These are phyloP conservation scores for Sclerotinia trifoliorum DNA, from an alignment of 2,329 filamentous ascomycete genomes.

Conservation along the genomic window DNA sequence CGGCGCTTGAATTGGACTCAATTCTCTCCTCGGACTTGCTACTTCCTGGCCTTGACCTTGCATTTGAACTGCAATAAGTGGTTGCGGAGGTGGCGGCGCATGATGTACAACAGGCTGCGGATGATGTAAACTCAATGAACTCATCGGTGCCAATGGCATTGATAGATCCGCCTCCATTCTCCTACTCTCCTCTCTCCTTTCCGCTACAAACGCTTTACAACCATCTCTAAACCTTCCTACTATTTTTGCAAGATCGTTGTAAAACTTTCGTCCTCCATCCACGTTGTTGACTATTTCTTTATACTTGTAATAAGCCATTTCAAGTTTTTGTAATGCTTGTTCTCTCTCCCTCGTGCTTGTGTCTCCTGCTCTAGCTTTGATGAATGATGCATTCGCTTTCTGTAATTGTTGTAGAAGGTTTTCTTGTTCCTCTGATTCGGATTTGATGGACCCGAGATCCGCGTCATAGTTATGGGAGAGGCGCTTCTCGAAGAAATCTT, in stretches of 20 bases:
- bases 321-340: constrained; percentile 79
- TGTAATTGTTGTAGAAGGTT: constrained; percentile 66
- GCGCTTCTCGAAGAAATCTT: constrained; percentile 81
- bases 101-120: constrained; percentile 31
- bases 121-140: constrained; percentile 29
- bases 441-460: constrained; percentile 68
- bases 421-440: constrained; percentile 75
- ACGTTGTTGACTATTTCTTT: constrained; percentile 93
- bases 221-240: constrained; percentile 83
- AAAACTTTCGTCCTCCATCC: constrained; percentile 90
- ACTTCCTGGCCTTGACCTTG: not conserved
- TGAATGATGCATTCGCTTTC: constrained; percentile 76
- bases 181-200: constrained; percentile 76
- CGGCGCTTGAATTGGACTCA: constrained; percentile 16
- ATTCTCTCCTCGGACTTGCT: not conserved
- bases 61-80: constrained; percentile 29
- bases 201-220: constrained; percentile 72
- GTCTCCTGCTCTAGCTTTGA: constrained; percentile 60
- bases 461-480: constrained; percentile 73
- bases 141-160: constrained; percentile 16
- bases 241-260: constrained; percentile 90
- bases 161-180: constrained; percentile 59
- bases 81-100: constrained; percentile 37
- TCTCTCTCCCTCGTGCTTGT: constrained; percentile 72
- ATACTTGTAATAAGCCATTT: constrained; percentile 92